phyloP scores from a whole-genome alignment of 2,329 filamentous ascomycete species.

The Endoconidiophora polonica region DNA sequence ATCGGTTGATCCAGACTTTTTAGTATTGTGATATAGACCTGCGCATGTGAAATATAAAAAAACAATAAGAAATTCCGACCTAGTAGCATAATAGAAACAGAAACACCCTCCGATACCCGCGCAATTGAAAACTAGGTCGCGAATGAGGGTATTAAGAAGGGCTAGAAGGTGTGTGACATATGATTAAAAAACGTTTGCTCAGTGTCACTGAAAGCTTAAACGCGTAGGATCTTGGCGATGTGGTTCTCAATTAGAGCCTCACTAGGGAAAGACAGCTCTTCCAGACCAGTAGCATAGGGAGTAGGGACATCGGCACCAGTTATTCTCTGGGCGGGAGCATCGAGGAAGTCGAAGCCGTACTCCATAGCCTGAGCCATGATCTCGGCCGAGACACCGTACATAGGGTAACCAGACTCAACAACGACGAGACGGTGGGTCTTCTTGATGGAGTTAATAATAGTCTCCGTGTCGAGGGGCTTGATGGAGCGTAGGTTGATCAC shows the following conservation, averaged over 20 bases:
- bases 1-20: background rate
- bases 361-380: slow-evolving; percentile 91
- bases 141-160: slow-evolving; percentile 9
- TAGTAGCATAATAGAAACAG: slow-evolving; percentile 7
- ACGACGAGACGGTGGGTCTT: slow-evolving; percentile 87
- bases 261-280: slow-evolving; percentile 89
- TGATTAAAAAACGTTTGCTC: slow-evolving; percentile 1
- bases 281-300: slow-evolving; percentile 80
- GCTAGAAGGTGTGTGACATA: background rate
- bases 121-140: background rate
- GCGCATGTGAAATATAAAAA: background rate
- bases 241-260: slow-evolving; percentile 77
- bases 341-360: slow-evolving; percentile 95
- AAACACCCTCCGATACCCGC: background rate
- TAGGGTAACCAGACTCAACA: slow-evolving; percentile 91
- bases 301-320: slow-evolving; percentile 96
- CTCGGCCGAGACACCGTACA: slow-evolving; percentile 83
- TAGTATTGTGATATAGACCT: slow-evolving; percentile 8
- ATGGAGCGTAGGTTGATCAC: slow-evolving; percentile 96
- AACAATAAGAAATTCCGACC: slow-evolving; percentile 4
- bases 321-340: slow-evolving; percentile 82
- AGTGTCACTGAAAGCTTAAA: slow-evolving; percentile 31
- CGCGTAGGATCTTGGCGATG: slow-evolving; percentile 70
- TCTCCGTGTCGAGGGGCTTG: slow-evolving; percentile 90
- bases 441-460: slow-evolving; percentile 94